Conservation (phyloP, 1,284 basidiomycete genomes). For the Malassezia japonica region DNA sequence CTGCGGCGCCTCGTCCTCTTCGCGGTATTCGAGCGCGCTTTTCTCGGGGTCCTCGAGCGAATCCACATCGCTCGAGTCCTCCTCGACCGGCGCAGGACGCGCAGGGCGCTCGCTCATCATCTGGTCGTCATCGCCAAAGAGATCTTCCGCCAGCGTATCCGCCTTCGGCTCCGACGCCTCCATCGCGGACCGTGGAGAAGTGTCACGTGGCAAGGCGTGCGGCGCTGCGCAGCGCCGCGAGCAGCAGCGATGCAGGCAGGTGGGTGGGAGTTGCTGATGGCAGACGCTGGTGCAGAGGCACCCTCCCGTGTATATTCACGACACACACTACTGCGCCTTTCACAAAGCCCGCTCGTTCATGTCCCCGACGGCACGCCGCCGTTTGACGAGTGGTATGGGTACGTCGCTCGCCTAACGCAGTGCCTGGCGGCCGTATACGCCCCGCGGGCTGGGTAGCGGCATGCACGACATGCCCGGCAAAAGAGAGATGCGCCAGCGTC, state of each 20-base stretch:
- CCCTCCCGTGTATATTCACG: neutral
- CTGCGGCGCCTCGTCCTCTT: constrained; percentile 49
- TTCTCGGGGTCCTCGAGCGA: constrained; percentile 22
- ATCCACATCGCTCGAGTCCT: constrained; percentile 6
- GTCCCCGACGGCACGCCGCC: constrained; percentile 51
- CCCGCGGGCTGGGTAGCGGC: neutral
- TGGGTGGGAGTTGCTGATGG: neutral
- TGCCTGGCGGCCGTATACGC: constrained; percentile 14
- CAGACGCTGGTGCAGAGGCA: neutral
- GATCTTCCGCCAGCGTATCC: constrained; percentile 15
- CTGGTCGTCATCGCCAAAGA: constrained; percentile 31
- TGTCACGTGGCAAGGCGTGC: neutral
- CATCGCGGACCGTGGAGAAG: constrained; percentile 1
- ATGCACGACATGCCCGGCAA: neutral
- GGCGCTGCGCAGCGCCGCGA: neutral
- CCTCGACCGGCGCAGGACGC: neutral
- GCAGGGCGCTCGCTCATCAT: constrained; percentile 12
- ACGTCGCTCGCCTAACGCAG: constrained; percentile 7
- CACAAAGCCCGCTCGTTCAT: constrained; percentile 64
- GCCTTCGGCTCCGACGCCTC: neutral
- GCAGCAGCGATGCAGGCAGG: neutral
- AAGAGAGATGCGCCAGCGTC: neutral
- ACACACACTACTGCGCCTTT: constrained; percentile 55
- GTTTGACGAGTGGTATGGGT: constrained; percentile 16
- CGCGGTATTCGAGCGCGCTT: constrained; percentile 29